Conservation (phyloP, 2,329 filamentous ascomycete genomes). For the Trichoderma sp. region DNA sequence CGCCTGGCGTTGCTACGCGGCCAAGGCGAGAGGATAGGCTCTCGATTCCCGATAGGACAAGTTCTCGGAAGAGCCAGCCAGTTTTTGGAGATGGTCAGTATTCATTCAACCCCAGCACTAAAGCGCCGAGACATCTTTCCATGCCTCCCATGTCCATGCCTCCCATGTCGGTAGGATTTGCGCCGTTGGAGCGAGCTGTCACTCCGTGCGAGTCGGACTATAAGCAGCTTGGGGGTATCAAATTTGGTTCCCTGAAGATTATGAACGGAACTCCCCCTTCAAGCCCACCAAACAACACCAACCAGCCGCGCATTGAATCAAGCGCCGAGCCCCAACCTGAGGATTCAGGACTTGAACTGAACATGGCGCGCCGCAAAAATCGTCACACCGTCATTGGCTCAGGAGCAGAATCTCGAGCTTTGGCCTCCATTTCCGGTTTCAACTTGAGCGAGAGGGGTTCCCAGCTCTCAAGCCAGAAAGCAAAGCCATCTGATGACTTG, state of each 20-base stretch:
- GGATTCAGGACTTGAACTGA: neutral
- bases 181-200: conserved; percentile 28
- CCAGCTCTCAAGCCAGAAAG: neutral
- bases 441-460: neutral
- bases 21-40: conserved; percentile 26
- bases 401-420: conserved; percentile 17
- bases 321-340: neutral
- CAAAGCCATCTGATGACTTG: neutral
- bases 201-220: conserved; percentile 56
- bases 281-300: conserved; percentile 31
- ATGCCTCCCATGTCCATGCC: conserved; percentile 35
- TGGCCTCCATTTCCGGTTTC: neutral
- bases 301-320: neutral
- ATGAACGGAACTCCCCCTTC: conserved; percentile 56
- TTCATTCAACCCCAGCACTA: neutral
- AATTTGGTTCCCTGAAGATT: conserved; percentile 61
- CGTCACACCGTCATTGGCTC: neutral
- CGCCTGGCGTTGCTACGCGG: conserved; percentile 51
- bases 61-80: conserved; percentile 40
- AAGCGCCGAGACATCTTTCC: conserved; percentile 33
- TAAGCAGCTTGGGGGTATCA: conserved; percentile 59
- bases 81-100: conserved; percentile 18
- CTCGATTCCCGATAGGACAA: conserved; percentile 31
- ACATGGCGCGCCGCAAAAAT: conserved; percentile 4
- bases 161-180: conserved; percentile 20